A percentile compares a stretch with the other conserved stretches of the same genome.
Conservation (phyloP, 1,139 yeast species). For the Taiozyma onychis region DNA sequence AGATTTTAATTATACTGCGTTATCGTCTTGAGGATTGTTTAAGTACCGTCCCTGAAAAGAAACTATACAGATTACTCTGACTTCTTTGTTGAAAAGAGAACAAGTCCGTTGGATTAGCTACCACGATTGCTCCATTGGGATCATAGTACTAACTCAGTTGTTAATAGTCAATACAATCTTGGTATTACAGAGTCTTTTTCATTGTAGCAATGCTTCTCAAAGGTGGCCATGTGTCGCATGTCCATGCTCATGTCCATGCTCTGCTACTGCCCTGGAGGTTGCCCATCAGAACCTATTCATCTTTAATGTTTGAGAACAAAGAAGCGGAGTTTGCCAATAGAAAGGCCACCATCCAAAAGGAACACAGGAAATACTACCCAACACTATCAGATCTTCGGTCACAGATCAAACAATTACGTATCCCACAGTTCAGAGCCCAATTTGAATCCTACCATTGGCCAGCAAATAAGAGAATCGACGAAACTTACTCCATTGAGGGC, state of each 20-base stretch:
- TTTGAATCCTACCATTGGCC: constrained; percentile 21
- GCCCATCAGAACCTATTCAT: constrained; percentile 7
- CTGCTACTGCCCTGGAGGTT: not conserved
- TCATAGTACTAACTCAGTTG: not conserved
- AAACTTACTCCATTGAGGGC: constrained; percentile 40
- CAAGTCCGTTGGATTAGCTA: not conserved
- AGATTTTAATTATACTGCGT: constrained; percentile 23
- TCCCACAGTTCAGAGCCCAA: constrained; percentile 28
- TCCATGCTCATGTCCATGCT: not conserved
- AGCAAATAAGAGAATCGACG: constrained; percentile 21
- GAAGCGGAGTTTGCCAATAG: constrained; percentile 39
- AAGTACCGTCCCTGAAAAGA: constrained; percentile 25
- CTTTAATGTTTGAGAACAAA: constrained; percentile 23
- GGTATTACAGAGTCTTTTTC: too few relatives aligned
- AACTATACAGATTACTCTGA: constrained; percentile 4
- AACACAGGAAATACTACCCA: constrained; percentile 18
- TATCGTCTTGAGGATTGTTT: constrained; percentile 28
- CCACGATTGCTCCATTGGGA: not conserved
- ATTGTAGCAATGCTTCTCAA: not conserved
- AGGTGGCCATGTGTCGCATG: too few relatives aligned
- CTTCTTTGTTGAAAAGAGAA: not conserved
- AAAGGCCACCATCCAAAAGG: constrained; percentile 18
- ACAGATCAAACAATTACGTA: constrained; percentile 17
- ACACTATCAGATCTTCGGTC: constrained; percentile 8
- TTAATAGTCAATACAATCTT: not conserved